Evolutionary conservation across 768 basidiomycete genomes (phyloP).

Genomic region (Kockovaella imperatae): DNA sequence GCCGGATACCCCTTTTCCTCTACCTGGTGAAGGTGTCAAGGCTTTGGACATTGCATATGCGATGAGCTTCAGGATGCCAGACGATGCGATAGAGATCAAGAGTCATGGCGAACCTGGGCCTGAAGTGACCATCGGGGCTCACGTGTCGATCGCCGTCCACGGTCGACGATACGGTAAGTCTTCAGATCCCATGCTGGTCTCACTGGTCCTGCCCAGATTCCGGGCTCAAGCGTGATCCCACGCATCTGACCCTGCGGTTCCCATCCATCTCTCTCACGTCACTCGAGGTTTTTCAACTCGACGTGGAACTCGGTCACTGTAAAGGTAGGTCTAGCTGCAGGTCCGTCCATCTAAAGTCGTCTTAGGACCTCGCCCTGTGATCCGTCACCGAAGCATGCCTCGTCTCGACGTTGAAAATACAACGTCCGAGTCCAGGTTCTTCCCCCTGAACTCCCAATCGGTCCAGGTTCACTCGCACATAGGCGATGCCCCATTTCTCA

Average conservation of each 20-base stretch:
- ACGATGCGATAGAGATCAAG: not conserved
- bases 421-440: slow-evolving; percentile 61
- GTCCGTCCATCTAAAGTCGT: not conserved
- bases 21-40: slow-evolving; percentile 30
- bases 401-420: not conserved
- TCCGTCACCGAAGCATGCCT: slow-evolving; percentile 6
- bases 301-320: slow-evolving; percentile 1
- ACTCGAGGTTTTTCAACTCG: slow-evolving; percentile 8
- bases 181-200: too few species aligned
- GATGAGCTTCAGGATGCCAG: not conserved
- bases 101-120: not conserved
- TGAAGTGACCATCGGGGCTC: not conserved
- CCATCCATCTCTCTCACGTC: not conserved
- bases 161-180: not conserved
- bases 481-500: slow-evolving; percentile 30
- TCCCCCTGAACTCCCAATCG: slow-evolving; percentile 39
- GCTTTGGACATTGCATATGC: slow-evolving; percentile 12
- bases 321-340: slow-evolving; percentile 3
- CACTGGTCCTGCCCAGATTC: too few species aligned
- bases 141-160: not conserved
- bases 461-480: slow-evolving; percentile 31
- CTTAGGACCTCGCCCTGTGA: slow-evolving; percentile 12
- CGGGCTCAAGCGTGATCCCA: not conserved
- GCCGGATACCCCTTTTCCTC: slow-evolving; percentile 17
- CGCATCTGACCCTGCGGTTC: not conserved